phyloP scores from a whole-genome alignment of 805 yeast species.

The Metschnikowia corniflorae region DNA sequence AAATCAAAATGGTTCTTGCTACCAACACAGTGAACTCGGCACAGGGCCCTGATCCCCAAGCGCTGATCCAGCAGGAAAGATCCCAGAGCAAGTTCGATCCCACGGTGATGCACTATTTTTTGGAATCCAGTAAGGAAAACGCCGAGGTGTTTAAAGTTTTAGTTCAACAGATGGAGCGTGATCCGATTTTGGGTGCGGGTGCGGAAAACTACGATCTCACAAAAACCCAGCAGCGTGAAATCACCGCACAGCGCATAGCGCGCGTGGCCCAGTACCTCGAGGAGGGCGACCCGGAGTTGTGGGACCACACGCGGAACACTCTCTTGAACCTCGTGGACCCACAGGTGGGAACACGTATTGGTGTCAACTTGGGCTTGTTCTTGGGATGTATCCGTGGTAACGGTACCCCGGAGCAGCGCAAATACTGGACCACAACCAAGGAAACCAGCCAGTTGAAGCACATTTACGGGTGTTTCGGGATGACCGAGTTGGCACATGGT shows the following conservation, averaged over 20 bases:
- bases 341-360: slow-evolving; percentile 19
- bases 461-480: slow-evolving; percentile 21
- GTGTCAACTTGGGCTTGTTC: slow-evolving; percentile 21
- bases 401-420: slow-evolving; percentile 19
- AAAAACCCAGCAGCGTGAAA: slow-evolving; percentile 19
- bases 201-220: slow-evolving; percentile 17
- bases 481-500: slow-evolving; percentile 24
- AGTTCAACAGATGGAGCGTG: slow-evolving; percentile 18
- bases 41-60: slow-evolving; percentile 23
- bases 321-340: slow-evolving; percentile 18
- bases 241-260: slow-evolving; percentile 18
- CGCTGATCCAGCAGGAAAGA: slow-evolving; percentile 21
- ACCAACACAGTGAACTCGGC: slow-evolving; percentile 18
- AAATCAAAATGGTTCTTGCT: slow-evolving; percentile 8
- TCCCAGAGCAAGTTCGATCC: slow-evolving; percentile 19
- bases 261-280: slow-evolving; percentile 20
- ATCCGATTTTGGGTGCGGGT: slow-evolving; percentile 17
- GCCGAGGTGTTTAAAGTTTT: slow-evolving; percentile 16
- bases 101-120: slow-evolving; percentile 23
- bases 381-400: slow-evolving; percentile 20
- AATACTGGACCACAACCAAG: slow-evolving; percentile 18
- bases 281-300: slow-evolving; percentile 7
- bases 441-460: slow-evolving; percentile 16
- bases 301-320: slow-evolving; percentile 11
- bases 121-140: slow-evolving; percentile 22